Base-by-base conservation (phyloP, 2,329 filamentous ascomycete genomes). In the Aspergillus proliferans region DNA sequence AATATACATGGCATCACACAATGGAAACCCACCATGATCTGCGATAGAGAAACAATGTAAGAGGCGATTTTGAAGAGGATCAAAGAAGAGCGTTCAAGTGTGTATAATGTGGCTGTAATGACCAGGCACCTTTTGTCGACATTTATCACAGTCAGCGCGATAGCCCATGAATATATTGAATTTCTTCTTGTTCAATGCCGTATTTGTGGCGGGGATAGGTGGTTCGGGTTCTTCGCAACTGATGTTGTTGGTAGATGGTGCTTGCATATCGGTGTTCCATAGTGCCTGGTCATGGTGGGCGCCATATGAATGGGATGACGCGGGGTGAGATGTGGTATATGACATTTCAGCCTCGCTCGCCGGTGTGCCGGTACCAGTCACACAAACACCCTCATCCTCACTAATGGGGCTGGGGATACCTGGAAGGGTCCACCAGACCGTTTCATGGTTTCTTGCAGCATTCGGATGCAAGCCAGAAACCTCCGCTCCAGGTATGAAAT, bases 31-130 rank as follows among this genome's bases (percentile, higher is more conserved):
- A 30, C 9, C 26, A 30, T 30, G 9, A 30, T 12, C 9, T 30
- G 10, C 26, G 2, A 30, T 30, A 30, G 26, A 30, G 26, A 4
- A 12, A 30, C 26, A 12, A 30, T 12, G 22, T 21, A 12, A 6
- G 3, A 42, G 39, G 8, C 19, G 18, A 10, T 8, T 10, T 39
- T 36, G 3, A 45, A 10, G 46, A 44, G 34, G 40, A 45, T 15
- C 14, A 28, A 6, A 28, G 26, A 30, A 12, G 10, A 30, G 26
- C 10, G 4, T 33, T 63, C 54, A 71, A 36, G 53, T 41, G 28
- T 65, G 63, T 54, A 88, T 82, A 51, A 90, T 88, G 68, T 91
- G 87, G 61, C 86, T 89, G 63, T 88, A 90, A 64, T 91, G 87
- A 1, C 87, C 87, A 0, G 87, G 86, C 6, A 88, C 84, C 63